These are phyloP conservation scores for Agrocybe chaxingu DNA, from an alignment of 768 basidiomycete genomes.

Conservation along the genomic window DNA sequence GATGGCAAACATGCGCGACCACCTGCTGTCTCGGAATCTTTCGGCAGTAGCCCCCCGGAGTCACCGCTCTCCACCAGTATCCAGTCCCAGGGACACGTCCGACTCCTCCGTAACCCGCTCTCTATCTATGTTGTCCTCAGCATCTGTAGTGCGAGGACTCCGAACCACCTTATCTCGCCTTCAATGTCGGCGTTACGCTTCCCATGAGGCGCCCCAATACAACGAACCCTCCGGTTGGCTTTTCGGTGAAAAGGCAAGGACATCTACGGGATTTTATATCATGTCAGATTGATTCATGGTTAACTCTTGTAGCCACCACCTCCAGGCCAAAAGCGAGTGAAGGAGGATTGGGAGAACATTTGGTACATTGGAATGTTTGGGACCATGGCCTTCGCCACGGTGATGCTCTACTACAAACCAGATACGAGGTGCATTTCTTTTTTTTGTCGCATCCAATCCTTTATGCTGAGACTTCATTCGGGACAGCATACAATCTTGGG, in stretches of 20 bases:
- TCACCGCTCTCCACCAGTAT: neutral
- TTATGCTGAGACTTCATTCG: constrained; percentile 1
- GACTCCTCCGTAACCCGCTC: constrained; percentile 3
- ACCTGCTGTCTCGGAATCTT: too few relatives aligned
- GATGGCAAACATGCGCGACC: too few relatives aligned
- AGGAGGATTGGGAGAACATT: constrained; percentile 87
- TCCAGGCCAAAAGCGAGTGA: constrained; percentile 80
- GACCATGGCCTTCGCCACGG: constrained; percentile 68
- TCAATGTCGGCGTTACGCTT: constrained; percentile 52
- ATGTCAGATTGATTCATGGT: neutral
- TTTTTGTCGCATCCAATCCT: neutral
- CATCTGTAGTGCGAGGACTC: constrained; percentile 39
- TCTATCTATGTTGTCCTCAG: constrained; percentile 43
- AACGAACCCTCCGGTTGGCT: constrained; percentile 87
- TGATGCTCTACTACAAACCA: constrained; percentile 88
- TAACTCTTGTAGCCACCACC: constrained; percentile 55
- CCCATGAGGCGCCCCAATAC: constrained; percentile 77
- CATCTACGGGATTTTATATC: neutral
- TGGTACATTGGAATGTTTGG: constrained; percentile 95
- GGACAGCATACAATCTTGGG: constrained; percentile 87
- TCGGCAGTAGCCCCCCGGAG: too few relatives aligned
- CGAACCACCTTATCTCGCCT: constrained; percentile 36
- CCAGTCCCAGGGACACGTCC: neutral
- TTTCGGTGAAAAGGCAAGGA: constrained; percentile 82
- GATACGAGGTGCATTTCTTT: constrained; percentile 74